Conservation (phyloP, 1,139 yeast species). For the Kurtzmaniella quercitrusa region DNA sequence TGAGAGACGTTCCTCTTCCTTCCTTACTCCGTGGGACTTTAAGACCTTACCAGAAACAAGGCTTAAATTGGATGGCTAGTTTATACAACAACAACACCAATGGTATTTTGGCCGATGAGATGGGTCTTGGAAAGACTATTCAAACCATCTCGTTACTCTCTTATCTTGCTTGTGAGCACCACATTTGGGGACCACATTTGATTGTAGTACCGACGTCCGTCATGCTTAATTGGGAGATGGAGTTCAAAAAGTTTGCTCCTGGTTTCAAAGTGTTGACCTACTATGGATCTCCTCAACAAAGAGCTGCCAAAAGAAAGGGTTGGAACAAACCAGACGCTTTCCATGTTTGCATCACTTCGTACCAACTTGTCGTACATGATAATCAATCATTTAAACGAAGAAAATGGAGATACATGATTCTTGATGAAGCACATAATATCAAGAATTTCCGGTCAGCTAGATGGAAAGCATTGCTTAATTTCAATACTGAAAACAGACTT, state of each 20-base stretch:
- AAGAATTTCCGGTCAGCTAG: slow-evolving; percentile 94
- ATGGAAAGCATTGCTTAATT: slow-evolving; percentile 93
- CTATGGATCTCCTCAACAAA: slow-evolving; percentile 96
- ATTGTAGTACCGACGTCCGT: slow-evolving; percentile 98
- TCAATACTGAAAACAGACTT: slow-evolving; percentile 84
- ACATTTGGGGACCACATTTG: slow-evolving; percentile 96
- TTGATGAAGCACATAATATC: slow-evolving; percentile 98
- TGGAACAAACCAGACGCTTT: slow-evolving; percentile 97
- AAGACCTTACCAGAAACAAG: slow-evolving; percentile 92
- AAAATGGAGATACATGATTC: slow-evolving; percentile 92
- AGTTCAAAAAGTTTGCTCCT: slow-evolving; percentile 96
- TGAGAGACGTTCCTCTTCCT: slow-evolving; percentile 67
- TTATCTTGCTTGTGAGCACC: slow-evolving; percentile 89
- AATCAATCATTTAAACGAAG: slow-evolving; percentile 90
- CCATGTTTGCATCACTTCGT: slow-evolving; percentile 95
- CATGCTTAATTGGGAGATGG: slow-evolving; percentile 99
- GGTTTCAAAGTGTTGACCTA: slow-evolving; percentile 94
- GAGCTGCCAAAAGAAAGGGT: slow-evolving; percentile 92
- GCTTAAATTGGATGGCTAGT: slow-evolving; percentile 95
- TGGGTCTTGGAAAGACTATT: slow-evolving; percentile 97
- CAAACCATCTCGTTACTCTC: slow-evolving; percentile 88
- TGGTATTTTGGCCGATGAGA: slow-evolving; percentile 97
- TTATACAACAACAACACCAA: slow-evolving; percentile 88
- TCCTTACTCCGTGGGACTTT: slow-evolving; percentile 74
- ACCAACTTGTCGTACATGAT: slow-evolving; percentile 94